Base-by-base conservation (phyloP, 2,329 filamentous ascomycete species). In the Phyllosticta ampelicida region DNA sequence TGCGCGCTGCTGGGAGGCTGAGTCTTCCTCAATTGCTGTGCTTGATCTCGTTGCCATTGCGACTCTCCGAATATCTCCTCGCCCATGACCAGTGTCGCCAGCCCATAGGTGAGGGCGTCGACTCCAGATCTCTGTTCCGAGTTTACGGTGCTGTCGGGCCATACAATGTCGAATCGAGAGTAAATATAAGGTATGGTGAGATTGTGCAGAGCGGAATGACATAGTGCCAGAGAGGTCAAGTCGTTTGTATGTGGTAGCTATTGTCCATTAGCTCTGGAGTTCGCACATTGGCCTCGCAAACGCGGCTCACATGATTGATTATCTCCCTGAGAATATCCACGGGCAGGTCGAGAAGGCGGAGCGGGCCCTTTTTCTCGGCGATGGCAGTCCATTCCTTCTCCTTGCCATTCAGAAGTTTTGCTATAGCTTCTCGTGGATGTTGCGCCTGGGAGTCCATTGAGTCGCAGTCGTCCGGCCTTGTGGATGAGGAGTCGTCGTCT, bases 121-220 rank as follows among this genome's bases (percentile, higher is more conserved):
- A 94, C 88, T 59, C 86, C 86, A 48, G 84, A 84, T 50, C 85
- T 79, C 56, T 86, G 84, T 64, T 87, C 83, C 1, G 80, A 76
- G 9, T 83, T 78, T 8, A 80, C 77, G 62, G 81, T 80, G 29
- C 82, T 82, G 66, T 92, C 88, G 0, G 89, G 89, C 89, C 89
- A 94, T 49, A 92, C 86, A 62, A 94, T 94, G 67, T 94, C 89
- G 71, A 94, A 94, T 61, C 87, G 83, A 18, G 86, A 87, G 74
- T 94, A 94, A 63, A 94, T 90, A 65, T 86, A 83, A 18, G 89
- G 88, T 21, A 89, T 84, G 0, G 87, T 83, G 57, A 94, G 79
- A 50, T 79, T 78, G 72, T 94, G 87, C 11, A 95, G 80, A 26
- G 85, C 84, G 13, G 88, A 90, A 73, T 90, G 88, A 50, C 87